Evolutionary conservation across 352 stramenopile species (phyloP), one percentile per base, ranked within the genome.

Genomic region (Aphanomyces euteiches): DNA sequence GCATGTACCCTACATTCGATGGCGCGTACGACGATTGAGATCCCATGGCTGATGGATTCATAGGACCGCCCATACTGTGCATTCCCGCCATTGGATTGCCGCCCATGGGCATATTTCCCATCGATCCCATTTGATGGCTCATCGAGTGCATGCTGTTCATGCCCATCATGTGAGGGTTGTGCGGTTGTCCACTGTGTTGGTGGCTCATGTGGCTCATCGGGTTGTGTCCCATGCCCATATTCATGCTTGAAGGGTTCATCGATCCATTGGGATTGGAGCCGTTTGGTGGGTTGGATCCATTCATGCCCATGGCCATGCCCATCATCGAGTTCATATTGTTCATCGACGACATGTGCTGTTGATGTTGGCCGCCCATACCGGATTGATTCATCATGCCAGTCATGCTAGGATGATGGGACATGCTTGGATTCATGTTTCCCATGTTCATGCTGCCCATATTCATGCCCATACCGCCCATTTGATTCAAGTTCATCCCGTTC

Each of bases 361-460:
- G 54, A 5, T 61, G 54, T 61, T 61, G 54, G 6, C 50, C 76
- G 5, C 69, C 38, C 37, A 72, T 77, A 36, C 72, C 77, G n/a
- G 72, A 67, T 19, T 74, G 76, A 69, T 73, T 78, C 41, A 67
- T 74, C 19, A 61, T 56, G 47, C 28, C 69, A 15, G 70, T 37
- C 54, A 69, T 61, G 53, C 67, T 61, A 47, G 53, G 64, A 36
- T 70, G 64, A 56, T 45, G 34, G 63, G 47, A 47, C 63, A 63
- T 63, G 47, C 37, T 37, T 17, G 64, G 50, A 43, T 70, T 70
- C 64, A 70, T 70, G 38, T 21, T 21, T 40, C 59, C 59, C 57
- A 66, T 66, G 72, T 84, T 85, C 82, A 89, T 90, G 75, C 87
- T 83, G 71, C 79, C 78, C 80, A 89, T 85, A 75, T 79, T 76